These are phyloP conservation scores for Pseudogymnoascus sp. DNA, from an alignment of 2,329 filamentous ascomycete species.

Conservation along the genomic window DNA sequence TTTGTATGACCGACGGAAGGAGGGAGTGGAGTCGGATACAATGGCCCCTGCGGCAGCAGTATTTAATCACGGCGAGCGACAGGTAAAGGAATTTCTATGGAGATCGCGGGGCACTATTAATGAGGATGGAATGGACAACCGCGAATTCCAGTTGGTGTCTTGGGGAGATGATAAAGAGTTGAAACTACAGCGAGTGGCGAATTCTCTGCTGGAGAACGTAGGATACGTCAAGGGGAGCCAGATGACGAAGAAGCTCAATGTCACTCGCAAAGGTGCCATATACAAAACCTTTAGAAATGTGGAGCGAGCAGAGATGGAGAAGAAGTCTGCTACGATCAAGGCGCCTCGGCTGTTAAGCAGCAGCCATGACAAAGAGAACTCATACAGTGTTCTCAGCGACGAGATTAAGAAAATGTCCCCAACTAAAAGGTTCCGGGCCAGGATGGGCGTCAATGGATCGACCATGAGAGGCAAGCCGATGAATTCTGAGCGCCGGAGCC, in stretches of 20 bases:
- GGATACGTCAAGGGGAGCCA: conserved; percentile 65
- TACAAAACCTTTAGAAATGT: conserved; percentile 81
- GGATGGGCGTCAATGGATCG: conserved; percentile 18
- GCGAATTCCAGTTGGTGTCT: conserved; percentile 87
- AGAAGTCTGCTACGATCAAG: conserved; percentile 54
- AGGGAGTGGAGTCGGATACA: conserved; percentile 39
- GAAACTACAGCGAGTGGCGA: conserved; percentile 66
- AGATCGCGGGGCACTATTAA: conserved; percentile 64
- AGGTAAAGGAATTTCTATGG: conserved; percentile 91
- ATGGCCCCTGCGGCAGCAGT: conserved; percentile 45
- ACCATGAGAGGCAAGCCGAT: conserved; percentile 28
- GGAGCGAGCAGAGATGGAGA: conserved; percentile 52
- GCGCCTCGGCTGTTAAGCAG: conserved; percentile 45
- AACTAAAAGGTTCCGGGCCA: conserved; percentile 24
- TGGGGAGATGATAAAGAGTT: conserved; percentile 86
- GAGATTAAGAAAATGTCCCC: conserved; percentile 38
- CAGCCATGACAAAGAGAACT: conserved; percentile 25
- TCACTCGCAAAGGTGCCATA: conserved; percentile 74
- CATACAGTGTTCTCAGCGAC: conserved; percentile 23
- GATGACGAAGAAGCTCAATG: conserved; percentile 56
- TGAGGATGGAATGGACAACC: conserved; percentile 64
- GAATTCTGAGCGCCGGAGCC: conserved; percentile 38
- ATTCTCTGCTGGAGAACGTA: conserved; percentile 57
- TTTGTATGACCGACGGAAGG: conserved; percentile 63
- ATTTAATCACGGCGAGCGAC: conserved; percentile 55